A percentile compares a stretch with the other conserved stretches of the same genome.
Conservation (phyloP, 139 green algal genomes). For the Desmodesmus armatus region DNA sequence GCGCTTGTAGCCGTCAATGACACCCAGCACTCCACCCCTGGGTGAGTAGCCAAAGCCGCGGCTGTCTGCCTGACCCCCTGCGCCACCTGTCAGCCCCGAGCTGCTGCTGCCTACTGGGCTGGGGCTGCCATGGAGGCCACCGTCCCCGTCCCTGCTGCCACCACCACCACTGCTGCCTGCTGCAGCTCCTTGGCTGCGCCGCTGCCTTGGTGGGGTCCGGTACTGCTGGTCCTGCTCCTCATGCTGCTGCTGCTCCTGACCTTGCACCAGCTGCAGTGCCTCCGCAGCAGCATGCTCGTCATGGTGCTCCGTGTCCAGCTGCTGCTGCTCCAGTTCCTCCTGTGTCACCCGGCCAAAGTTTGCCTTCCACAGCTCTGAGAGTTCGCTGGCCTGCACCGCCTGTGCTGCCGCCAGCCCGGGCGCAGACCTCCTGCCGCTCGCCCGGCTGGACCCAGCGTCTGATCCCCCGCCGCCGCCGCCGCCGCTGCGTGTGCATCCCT, state of each 20-base stretch:
- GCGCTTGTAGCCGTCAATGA: neutral
- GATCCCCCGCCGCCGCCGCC: no score
- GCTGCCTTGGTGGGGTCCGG: neutral
- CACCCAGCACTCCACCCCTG: no score
- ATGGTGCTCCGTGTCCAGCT: slow-evolving; percentile 19
- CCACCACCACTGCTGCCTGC: neutral
- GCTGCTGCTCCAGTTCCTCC: no score
- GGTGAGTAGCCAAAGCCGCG: no score
- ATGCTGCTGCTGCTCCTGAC: slow-evolving; percentile 24
- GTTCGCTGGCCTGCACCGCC: neutral
- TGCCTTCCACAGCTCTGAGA: neutral
- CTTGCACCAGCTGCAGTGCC: slow-evolving; percentile 3
- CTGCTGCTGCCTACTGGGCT: neutral
- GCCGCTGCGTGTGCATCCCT: neutral
- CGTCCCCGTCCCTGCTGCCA: neutral
- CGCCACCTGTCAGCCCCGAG: neutral
- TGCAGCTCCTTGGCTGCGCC: neutral
- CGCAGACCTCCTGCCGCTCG: neutral
- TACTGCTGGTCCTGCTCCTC: slow-evolving; percentile 15
- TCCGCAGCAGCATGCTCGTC: neutral
- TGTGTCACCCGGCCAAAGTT: no score
- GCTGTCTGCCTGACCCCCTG: neutral
- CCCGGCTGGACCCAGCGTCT: no score
- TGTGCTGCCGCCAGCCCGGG: neutral
- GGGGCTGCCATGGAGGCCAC: neutral